Evolutionary conservation across 2,329 filamentous ascomycete species (phyloP).

Genomic region (Diplocarpon mali): DNA sequence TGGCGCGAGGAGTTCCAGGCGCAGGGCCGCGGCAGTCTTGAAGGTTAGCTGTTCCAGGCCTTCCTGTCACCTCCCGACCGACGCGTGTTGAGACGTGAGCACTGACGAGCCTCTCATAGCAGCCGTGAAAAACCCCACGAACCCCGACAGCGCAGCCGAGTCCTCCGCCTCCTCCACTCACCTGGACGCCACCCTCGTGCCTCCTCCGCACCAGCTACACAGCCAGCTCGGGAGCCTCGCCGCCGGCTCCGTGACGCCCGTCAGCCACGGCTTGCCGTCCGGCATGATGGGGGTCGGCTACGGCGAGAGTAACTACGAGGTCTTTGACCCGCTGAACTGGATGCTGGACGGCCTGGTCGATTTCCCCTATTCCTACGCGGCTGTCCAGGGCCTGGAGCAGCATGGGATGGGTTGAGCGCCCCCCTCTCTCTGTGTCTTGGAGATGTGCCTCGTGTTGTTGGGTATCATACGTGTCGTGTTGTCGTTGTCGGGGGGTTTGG

Average conservation of each 20-base stretch:
- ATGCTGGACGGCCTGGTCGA: slow-evolving; percentile 79
- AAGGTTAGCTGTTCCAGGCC: slow-evolving; percentile 43
- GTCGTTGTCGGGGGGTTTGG: too few relatives aligned
- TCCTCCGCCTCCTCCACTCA: slow-evolving; percentile 59
- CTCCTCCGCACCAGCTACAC: slow-evolving; percentile 25
- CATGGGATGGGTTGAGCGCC: slow-evolving; percentile 12
- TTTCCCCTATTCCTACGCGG: slow-evolving; percentile 59
- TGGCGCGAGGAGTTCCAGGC: slow-evolving; percentile 74
- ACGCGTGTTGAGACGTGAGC: not conserved
- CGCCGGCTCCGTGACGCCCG: slow-evolving; percentile 17
- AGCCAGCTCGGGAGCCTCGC: slow-evolving; percentile 15
- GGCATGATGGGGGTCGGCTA: slow-evolving; percentile 35
- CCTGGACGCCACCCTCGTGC: slow-evolving; percentile 48
- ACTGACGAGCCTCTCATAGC: slow-evolving; percentile 29
- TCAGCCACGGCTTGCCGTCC: slow-evolving; percentile 18
- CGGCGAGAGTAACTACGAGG: slow-evolving; percentile 64
- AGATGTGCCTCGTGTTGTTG: too few relatives aligned
- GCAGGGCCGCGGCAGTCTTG: slow-evolving; percentile 56
- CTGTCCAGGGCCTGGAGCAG: slow-evolving; percentile 37
- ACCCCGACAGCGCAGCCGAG: slow-evolving; percentile 68
- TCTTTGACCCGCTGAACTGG: slow-evolving; percentile 90
- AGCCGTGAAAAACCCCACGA: slow-evolving; percentile 77
- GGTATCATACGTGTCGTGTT: too few relatives aligned
- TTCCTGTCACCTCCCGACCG: not conserved
- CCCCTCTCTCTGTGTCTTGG: too few relatives aligned